A percentile compares a stretch with the other conserved stretches of the same genome.
Conservation (phyloP, 2,329 filamentous ascomycete genomes). For the Xylariaceae sp. region DNA sequence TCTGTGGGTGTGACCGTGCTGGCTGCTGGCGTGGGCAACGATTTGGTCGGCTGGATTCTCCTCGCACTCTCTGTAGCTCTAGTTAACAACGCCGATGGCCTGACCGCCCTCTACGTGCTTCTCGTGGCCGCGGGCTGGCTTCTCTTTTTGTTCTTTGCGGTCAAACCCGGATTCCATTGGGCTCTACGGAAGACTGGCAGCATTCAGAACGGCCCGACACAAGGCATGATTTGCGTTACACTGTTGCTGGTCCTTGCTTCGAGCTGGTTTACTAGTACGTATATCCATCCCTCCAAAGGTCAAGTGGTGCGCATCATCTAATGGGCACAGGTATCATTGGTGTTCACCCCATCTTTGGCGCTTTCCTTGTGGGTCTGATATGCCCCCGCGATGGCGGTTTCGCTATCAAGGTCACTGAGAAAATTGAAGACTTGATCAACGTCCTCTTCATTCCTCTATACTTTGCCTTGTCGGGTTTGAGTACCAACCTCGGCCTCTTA, state of each 20-base stretch:
- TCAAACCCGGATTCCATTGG: constrained; percentile 71
- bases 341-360: constrained; percentile 90
- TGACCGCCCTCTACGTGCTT: constrained; percentile 80
- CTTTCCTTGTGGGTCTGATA: constrained; percentile 82
- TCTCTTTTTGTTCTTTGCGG: constrained; percentile 64
- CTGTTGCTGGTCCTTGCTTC: constrained; percentile 69
- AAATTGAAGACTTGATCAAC: constrained; percentile 85
- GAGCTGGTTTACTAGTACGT: constrained; percentile 50
- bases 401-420: constrained; percentile 85
- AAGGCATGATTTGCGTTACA: constrained; percentile 77
- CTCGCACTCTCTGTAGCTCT: constrained; percentile 89
- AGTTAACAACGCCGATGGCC: constrained; percentile 77
- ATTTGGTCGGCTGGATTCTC: constrained; percentile 86
- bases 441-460: constrained; percentile 84
- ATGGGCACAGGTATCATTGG: constrained; percentile 70
- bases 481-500: constrained; percentile 79
- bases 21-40: constrained; percentile 87
- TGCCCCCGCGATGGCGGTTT: constrained; percentile 87
- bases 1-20: constrained; percentile 85
- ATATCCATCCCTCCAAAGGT: neutral
- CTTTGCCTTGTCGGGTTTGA: constrained; percentile 86
- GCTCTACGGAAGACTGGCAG: constrained; percentile 67
- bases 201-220: constrained; percentile 81
- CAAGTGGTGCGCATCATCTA: constrained; percentile 5
- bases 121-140: constrained; percentile 70